Evolutionary conservation across 257 asterid genomes (phyloP).

Genomic region (Plectranthus barbatus): DNA sequence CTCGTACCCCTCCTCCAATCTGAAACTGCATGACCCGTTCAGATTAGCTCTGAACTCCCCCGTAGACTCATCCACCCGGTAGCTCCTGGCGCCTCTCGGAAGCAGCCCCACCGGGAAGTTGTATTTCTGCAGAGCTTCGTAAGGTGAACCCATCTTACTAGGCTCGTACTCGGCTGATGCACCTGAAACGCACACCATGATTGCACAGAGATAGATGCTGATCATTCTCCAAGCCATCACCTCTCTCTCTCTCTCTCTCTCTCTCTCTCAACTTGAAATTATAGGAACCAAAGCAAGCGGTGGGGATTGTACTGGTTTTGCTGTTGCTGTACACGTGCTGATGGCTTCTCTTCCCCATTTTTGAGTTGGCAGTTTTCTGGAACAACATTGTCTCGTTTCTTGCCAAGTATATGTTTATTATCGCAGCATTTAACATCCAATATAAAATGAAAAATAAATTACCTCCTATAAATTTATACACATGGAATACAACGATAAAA

Average conservation of each 20-base stretch:
- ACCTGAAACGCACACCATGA: background rate
- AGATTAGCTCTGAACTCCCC: slow-evolving; percentile 37
- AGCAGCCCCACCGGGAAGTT: slow-evolving; percentile 48
- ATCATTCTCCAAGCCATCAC: background rate
- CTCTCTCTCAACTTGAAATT: background rate
- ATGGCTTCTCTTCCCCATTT: background rate
- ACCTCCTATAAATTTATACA: background rate
- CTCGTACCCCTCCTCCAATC: slow-evolving; percentile 22
- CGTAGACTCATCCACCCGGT: slow-evolving; percentile 20
- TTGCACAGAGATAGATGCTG: background rate
- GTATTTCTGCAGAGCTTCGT: slow-evolving; percentile 39
- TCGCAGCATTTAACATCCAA: too few species aligned
- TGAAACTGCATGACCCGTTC: slow-evolving; percentile 35
- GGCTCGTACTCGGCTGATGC: background rate
- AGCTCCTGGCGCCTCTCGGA: slow-evolving; percentile 43
- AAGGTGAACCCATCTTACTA: slow-evolving; percentile 16
- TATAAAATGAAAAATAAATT: too few species aligned
- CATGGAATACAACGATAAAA: background rate
- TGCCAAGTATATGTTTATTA: too few species aligned
- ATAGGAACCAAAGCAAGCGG: background rate
- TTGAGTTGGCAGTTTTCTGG: background rate
- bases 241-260: background rate
- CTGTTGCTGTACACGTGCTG: slow-evolving; percentile 6
- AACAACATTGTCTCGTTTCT: too few species aligned
- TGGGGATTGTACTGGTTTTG: slow-evolving; percentile 5